A percentile compares a stretch with the other conserved stretches of the same genome.
phyloP scores from a whole-genome alignment of 2,329 filamentous ascomycete species.

The Fusarium citri region DNA sequence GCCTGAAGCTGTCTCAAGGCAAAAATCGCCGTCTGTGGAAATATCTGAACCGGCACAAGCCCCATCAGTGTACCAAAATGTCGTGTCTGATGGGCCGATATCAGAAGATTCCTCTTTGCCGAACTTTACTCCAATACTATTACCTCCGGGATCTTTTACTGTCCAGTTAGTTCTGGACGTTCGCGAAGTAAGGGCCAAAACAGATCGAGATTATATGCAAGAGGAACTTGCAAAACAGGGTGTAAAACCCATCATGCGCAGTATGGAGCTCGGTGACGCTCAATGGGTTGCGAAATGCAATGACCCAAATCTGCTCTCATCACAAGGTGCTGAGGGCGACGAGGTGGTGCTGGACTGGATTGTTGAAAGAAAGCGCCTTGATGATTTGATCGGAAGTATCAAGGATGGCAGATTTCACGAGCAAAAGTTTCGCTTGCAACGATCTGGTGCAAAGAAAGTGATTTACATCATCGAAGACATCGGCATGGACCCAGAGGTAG shows the following conservation, averaged over 20 bases:
- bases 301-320: slow-evolving; percentile 66
- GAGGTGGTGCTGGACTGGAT: slow-evolving; percentile 85
- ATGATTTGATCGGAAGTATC: slow-evolving; percentile 83
- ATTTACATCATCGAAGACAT: slow-evolving; percentile 84
- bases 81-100: slow-evolving; percentile 55
- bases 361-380: slow-evolving; percentile 82
- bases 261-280: slow-evolving; percentile 78
- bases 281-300: slow-evolving; percentile 83
- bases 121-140: slow-evolving; percentile 67
- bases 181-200: slow-evolving; percentile 78
- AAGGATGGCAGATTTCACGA: slow-evolving; percentile 86
- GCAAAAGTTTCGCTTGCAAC: slow-evolving; percentile 82
- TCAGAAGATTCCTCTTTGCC: slow-evolving; percentile 54
- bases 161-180: slow-evolving; percentile 79
- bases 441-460: slow-evolving; percentile 79
- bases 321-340: slow-evolving; percentile 70
- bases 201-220: slow-evolving; percentile 81
- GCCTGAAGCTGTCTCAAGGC: background rate
- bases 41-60: slow-evolving; percentile 13
- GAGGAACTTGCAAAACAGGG: slow-evolving; percentile 76
- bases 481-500: slow-evolving; percentile 65
- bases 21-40: slow-evolving; percentile 37
- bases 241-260: slow-evolving; percentile 73
- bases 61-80: slow-evolving; percentile 50
- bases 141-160: slow-evolving; percentile 75